Percentiles rank a stretch among this genome's conserved stretches.
These are phyloP conservation scores for Zymoseptoria crescenta DNA, from an alignment of 2,329 filamentous ascomycete species.

Conservation along the genomic window DNA sequence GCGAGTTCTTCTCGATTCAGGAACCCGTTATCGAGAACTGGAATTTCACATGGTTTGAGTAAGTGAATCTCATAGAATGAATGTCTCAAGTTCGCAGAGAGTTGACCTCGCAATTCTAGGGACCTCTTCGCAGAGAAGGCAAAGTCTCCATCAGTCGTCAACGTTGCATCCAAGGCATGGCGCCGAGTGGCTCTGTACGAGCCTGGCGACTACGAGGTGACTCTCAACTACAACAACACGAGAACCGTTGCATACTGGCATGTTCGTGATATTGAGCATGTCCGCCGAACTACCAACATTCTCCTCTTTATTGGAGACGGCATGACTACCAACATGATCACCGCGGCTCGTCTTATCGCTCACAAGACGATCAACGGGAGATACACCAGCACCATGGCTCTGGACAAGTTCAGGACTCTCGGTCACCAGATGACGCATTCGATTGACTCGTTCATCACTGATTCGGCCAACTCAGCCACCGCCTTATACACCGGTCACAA, in stretches of 20 bases:
- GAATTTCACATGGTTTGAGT: constrained; percentile 78
- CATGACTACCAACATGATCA: constrained; percentile 54
- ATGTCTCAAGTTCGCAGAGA: neutral
- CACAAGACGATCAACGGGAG: constrained; percentile 80
- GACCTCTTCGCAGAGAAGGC: constrained; percentile 71
- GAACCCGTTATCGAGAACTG: constrained; percentile 72
- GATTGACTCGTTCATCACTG: constrained; percentile 75
- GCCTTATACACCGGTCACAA: constrained; percentile 79
- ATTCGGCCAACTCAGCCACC: constrained; percentile 77
- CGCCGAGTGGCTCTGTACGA: constrained; percentile 67
- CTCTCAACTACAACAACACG: constrained; percentile 65
- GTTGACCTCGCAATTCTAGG: constrained; percentile 19
- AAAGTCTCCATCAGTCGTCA: constrained; percentile 62
- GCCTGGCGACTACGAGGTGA: constrained; percentile 71
- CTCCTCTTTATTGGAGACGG: constrained; percentile 73
- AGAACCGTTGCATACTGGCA: constrained; percentile 67
- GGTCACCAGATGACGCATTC: constrained; percentile 87
- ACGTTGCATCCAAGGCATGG: constrained; percentile 73
- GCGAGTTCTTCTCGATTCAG: constrained; percentile 59
- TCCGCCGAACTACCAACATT: constrained; percentile 65
- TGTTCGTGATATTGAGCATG: constrained; percentile 61
- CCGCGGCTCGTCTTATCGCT: constrained; percentile 67
- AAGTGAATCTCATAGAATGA: constrained; percentile 10
- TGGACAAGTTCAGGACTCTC: constrained; percentile 67
- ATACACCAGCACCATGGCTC: constrained; percentile 61